These are phyloP conservation scores for Russula griseocarnosa DNA, from an alignment of 768 basidiomycete species.

Conservation along the genomic window DNA sequence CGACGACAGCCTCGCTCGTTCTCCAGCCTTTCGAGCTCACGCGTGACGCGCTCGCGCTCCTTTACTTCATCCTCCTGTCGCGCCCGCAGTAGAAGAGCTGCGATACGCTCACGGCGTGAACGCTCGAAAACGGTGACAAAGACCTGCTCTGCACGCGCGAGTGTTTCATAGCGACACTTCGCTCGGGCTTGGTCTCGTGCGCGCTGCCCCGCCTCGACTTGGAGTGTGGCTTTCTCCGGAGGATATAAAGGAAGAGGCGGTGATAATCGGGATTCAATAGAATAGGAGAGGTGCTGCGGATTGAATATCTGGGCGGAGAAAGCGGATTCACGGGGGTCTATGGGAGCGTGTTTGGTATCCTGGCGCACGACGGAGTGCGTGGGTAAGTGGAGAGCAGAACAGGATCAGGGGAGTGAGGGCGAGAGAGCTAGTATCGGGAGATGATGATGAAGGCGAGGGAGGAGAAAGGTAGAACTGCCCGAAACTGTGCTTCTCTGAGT, in stretches of 20 bases:
- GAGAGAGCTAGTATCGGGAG: constrained; percentile 15
- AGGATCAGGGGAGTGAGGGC: constrained; percentile 25
- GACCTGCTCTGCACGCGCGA: constrained; percentile 19
- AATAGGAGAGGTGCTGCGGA: constrained; percentile 8
- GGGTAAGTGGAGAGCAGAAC: constrained; percentile 8
- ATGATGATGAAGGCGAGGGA: constrained; percentile 18
- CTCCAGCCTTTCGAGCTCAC: constrained; percentile 17
- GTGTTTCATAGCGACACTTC: constrained; percentile 20
- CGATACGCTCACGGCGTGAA: constrained; percentile 22
- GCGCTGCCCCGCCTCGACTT: constrained; percentile 3
- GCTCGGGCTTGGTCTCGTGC: constrained; percentile 17
- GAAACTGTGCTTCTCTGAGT: constrained; percentile 17
- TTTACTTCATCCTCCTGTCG: constrained; percentile 15
- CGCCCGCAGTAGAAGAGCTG: constrained; percentile 12
- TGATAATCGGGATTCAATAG: constrained; percentile 9
- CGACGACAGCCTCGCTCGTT: constrained; percentile 18
- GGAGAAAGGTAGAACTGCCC: constrained; percentile 7
- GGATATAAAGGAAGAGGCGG: neutral
- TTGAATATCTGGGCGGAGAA: neutral
- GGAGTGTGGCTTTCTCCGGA: constrained; percentile 1
- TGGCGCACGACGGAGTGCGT: constrained; percentile 7
- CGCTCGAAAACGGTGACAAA: constrained; percentile 23
- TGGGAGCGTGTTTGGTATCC: constrained; percentile 18
- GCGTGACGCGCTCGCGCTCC: constrained; percentile 16
- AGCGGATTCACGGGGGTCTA: constrained; percentile 14